Evolutionary conservation across 306 rosid genomes (phyloP), one percentile per base, ranked within the genome.

Genomic region (Gastrolobium bilobum): DNA sequence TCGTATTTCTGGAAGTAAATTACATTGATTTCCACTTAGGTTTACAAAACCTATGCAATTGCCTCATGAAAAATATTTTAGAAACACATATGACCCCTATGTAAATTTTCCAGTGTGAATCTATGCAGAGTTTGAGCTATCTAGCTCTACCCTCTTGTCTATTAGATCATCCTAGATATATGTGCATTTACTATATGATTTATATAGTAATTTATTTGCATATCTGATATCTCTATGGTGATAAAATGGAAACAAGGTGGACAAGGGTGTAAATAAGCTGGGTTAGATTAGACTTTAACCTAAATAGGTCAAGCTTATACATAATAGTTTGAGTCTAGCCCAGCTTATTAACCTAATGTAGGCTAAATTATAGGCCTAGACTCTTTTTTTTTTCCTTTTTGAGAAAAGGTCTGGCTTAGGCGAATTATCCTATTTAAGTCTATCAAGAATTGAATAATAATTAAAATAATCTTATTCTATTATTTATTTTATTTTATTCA

Each of bases 1-100:
- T 68, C 52, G 56, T 78, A 48, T 71, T 47, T 76, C 59, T 70
- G 71, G 37, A 53, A 67, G 59, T 76, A 42, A 70, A 64, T 58
- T 76, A 37, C 50, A 68, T 33, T 75, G 15, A 57, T 74, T 37
- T 61, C 37, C 13, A 42, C 33, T 15, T 20, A 73, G 51, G 10
- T 44, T 37, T 46, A 38, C 47, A 63, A 38, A 73, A 66, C 39
- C 5, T 47, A 46, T 56, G 50, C 47, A 43, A 77, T 63, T 42
- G 2, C 70, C 11, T 5, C 37, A 10, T 33, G 58, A 43, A 56
- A 67, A 14, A 26, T 78, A 31, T 54, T 54, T n/a, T 57, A 56
- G 74, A 15, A 13, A 40, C 31, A 35, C 64, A 34, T 15, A 1
- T 54, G 26, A 71, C 10, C 50, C 7, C 15, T 56, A 1, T 34